Evolutionary conservation across 176 grass and related monocot genomes (phyloP).

Genomic region (Ampelocalamus luodianensis): DNA sequence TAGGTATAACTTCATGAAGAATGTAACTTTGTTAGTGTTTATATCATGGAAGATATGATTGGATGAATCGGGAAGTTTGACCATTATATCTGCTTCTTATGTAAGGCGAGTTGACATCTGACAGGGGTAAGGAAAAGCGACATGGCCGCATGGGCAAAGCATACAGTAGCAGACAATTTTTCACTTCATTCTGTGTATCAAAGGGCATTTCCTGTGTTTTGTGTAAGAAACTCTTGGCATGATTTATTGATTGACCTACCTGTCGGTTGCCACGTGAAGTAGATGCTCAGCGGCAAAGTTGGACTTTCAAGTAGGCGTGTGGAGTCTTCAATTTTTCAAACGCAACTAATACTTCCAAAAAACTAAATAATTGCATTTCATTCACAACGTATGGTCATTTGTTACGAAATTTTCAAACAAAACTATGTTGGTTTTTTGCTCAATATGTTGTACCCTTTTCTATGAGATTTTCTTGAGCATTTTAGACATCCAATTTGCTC

Average conservation of each 20-base stretch:
- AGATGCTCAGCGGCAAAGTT: background rate
- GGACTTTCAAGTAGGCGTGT: too few relatives aligned
- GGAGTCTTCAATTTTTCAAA: background rate
- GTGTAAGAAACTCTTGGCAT: background rate
- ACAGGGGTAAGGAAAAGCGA: too few relatives aligned
- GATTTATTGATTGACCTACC: background rate
- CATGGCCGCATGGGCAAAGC: too few relatives aligned
- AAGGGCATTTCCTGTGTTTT: background rate
- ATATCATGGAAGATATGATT: background rate
- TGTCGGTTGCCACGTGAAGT: background rate
- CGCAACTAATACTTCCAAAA: background rate
- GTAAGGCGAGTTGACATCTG: background rate
- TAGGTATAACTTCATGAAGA: background rate
- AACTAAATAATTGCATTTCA: too few relatives aligned
- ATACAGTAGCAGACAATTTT: background rate
- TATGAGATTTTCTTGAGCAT: background rate
- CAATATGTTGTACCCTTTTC: background rate
- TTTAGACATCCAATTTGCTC: background rate
- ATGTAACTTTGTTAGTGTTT: background rate
- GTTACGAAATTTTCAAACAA: background rate
- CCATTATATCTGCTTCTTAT: background rate
- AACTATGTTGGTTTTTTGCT: background rate
- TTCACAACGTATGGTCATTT: background rate
- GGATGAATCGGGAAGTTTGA: background rate
- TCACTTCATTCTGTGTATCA: background rate